A percentile compares a stretch with the other conserved stretches of the same genome.
phyloP scores from a whole-genome alignment of 768 basidiomycete species.

The Russula compacta region DNA sequence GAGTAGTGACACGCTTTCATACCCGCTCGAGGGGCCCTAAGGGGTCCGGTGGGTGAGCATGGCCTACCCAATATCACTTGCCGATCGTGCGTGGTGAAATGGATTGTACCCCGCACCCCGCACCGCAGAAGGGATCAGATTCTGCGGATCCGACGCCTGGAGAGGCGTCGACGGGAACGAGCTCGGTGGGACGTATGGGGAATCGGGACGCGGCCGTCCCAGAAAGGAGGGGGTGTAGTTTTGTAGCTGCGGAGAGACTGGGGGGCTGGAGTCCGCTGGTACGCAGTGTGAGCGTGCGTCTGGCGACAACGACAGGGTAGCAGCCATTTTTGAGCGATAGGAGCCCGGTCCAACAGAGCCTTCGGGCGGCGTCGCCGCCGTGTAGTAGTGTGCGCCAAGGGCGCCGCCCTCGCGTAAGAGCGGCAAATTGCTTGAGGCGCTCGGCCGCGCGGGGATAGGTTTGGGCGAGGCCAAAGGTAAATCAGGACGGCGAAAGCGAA shows the following conservation, averaged over 20 bases:
- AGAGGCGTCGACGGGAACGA: neutral
- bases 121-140: slow-evolving; percentile 14
- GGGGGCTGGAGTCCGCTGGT: neutral
- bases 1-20: neutral
- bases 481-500: neutral
- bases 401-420: neutral
- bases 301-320: neutral
- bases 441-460: neutral
- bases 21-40: neutral
- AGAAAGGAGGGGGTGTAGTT: slow-evolving; percentile 3
- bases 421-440: neutral
- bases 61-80: neutral
- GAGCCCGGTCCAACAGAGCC: neutral
- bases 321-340: neutral
- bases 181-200: neutral
- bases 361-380: neutral
- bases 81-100: slow-evolving; percentile 7
- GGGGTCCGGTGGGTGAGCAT: neutral
- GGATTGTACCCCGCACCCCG: slow-evolving; percentile 19
- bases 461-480: neutral
- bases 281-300: neutral
- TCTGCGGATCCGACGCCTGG: slow-evolving; percentile 7
- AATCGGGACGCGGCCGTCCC: neutral
- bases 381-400: neutral
- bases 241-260: neutral